Evolutionary conservation across 192 early-diverging fungal genomes (phyloP), one percentile per base, ranked within the genome.

Genomic region (Chytriomyces sp.): DNA sequence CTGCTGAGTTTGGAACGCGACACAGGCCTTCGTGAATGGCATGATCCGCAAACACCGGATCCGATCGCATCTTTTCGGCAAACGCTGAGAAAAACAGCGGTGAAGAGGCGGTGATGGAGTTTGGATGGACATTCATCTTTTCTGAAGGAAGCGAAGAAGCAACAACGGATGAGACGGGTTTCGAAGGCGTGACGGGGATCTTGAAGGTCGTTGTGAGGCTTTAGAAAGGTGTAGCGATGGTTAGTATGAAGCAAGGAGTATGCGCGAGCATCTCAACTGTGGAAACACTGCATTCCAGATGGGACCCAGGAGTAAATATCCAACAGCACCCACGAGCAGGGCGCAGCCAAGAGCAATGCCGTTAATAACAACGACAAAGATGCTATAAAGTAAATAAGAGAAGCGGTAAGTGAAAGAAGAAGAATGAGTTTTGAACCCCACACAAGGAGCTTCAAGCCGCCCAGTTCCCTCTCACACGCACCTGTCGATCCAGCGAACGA

Each of bases 81-180:
- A 68, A 77, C n/a, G 28, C 13, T 11, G 35, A 23, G 49, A 69
- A 77, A 16, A 77, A 61, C 16, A 6, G n/a, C 53, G 76, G 76
- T 4, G 65, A 9, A 2, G 76, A 77, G 6, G 67, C 50, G 2
- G 76, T 28, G 6, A 69, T 13, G 26, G 65, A 8, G 45, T 57
- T 69, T 8, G 74, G 62, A 47, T 64, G 43, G 72, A 24, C 28
- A 13, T 28, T 16, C 20, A 64, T 8, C 28, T 44, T 20, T 16
- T 67, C 66, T 11, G 66, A 10, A 11, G 66, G 66, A 11, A 57
- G 20, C 23, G 11, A 13, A 64, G 62, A 20, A 28, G 62, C 11
- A 23, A 64, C 24, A 16, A 64, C n/a, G 11, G 66, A 67, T 2
- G 26, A 28, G 16, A 18, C 11, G 62, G 62, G 62, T 10, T 64